phyloP scores from a whole-genome alignment of 2,329 filamentous ascomycete genomes.

The Aureobasidium sp. region DNA sequence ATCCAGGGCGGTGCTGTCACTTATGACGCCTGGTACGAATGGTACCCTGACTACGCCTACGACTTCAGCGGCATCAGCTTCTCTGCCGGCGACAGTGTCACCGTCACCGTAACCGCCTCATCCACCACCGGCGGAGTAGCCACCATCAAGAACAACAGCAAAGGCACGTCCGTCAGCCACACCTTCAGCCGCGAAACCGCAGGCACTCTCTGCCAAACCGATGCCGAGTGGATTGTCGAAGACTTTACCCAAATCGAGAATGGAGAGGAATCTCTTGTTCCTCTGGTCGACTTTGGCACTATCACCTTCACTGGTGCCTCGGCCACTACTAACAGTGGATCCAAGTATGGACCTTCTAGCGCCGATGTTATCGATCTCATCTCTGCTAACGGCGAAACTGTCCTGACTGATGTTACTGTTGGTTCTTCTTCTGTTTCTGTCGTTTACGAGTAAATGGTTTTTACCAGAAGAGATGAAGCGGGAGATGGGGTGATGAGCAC shows the following conservation, averaged over 20 bases:
- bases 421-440: conserved; percentile 5
- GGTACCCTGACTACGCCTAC: conserved; percentile 49
- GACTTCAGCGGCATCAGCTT: conserved; percentile 41
- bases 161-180: conserved; percentile 44
- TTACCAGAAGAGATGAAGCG: no score
- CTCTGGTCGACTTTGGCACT: conserved; percentile 39
- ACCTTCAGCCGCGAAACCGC: conserved; percentile 36
- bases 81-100: conserved; percentile 37
- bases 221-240: conserved; percentile 49
- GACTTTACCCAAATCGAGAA: conserved; percentile 14
- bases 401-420: conserved; percentile 4
- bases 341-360: not conserved
- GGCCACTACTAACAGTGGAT: conserved; percentile 26
- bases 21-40: conserved; percentile 54
- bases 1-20: conserved; percentile 32
- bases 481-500: no score
- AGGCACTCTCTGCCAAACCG: conserved; percentile 43
- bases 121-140: conserved; percentile 34
- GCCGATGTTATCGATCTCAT: conserved; percentile 4
- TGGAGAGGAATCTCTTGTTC: conserved; percentile 28
- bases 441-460: not conserved
- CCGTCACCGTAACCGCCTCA: conserved; percentile 31
- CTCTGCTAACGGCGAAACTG: not conserved
- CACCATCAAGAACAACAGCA: conserved; percentile 44
- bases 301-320: conserved; percentile 34